A percentile compares a stretch with the other conserved stretches of the same genome.
Evolutionary conservation across 2,329 filamentous ascomycete species (phyloP).

Genomic region (Xenoacremonium recifei): DNA sequence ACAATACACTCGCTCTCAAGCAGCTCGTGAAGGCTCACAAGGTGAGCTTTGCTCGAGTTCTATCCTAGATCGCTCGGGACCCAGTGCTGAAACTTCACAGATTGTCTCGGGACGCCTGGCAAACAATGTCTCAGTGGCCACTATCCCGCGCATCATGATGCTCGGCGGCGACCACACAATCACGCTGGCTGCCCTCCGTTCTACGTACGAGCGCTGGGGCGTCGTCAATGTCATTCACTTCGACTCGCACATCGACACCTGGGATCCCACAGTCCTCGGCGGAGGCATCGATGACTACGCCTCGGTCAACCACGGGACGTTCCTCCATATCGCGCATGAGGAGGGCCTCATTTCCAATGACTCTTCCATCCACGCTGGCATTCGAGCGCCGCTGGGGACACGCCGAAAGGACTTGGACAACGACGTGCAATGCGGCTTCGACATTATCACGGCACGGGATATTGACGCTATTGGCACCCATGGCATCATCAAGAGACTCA

Average conservation of each 20-base stretch:
- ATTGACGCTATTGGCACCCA: conserved; percentile 77
- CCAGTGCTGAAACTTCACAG: no score
- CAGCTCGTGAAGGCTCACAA: conserved; percentile 86
- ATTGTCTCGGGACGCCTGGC: conserved; percentile 57
- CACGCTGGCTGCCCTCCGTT: conserved; percentile 66
- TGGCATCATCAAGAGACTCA: conserved; percentile 69
- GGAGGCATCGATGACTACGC: conserved; percentile 64
- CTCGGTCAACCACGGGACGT: conserved; percentile 81
- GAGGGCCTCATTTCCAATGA: conserved; percentile 76
- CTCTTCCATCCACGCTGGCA: conserved; percentile 75
- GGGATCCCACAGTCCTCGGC: conserved; percentile 77
- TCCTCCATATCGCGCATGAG: conserved; percentile 85
- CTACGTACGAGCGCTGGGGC: conserved; percentile 61
- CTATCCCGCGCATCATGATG: conserved; percentile 59
- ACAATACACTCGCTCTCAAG: conserved; percentile 75
- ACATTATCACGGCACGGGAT: conserved; percentile 76
- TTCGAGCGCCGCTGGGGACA: conserved; percentile 71
- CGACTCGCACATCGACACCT: conserved; percentile 78
- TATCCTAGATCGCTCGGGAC: no score
- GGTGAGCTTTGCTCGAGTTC: no score
- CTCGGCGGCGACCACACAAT: conserved; percentile 74
- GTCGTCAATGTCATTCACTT: conserved; percentile 72
- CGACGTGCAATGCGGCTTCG: conserved; percentile 73
- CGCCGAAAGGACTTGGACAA: conserved; percentile 68
- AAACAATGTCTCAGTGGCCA: conserved; percentile 33